Evolutionary conservation across 257 asterid species (phyloP), one percentile per base, ranked within the genome.

Genomic region (Striga asiatica): DNA sequence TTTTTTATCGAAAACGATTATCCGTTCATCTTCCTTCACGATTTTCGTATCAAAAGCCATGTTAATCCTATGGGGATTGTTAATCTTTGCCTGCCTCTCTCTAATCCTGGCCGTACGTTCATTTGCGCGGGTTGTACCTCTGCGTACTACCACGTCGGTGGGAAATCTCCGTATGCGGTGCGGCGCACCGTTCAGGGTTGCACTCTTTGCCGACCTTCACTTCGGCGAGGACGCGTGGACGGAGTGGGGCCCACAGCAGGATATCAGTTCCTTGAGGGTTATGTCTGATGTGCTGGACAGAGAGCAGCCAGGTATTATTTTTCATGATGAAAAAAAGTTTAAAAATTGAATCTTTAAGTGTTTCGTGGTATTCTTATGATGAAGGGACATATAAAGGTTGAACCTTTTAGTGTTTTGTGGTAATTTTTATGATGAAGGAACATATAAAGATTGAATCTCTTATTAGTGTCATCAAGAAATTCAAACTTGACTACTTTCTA

Each of bases 211-310:
- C 0, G 98, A 87, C 77, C 84, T 91, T 23, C 98, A 91, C 54
- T 91, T 91, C 21, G 98, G 98, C 17, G 98, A 87, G 78, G 71
- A 67, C 65, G 66, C 95, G 53, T 91, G 89, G 95, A 77, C 87
- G 5, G 76, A 74, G 8, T 81, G 96, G 95, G 98, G 93, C 11
- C 94, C 89, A 22, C 76, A 7, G 5, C 98, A 87, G 59, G 98
- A 87, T 66, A 27, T 62, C 2, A 72, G 78, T 11, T 91, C 96
- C 3, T 25, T 63, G 13, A 50, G 53, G 22, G 94, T 80, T 13
- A 84, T 91, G 88, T 84, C 93, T 21, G 24, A 68, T 35, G 72
- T 87, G 8, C 88, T 91, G 7, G 94, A 84, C 38, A 22, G 18
- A 47, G 96, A 91, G 67, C 62, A 64, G 1, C 96, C 98, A 58